Evolutionary conservation across 2,329 filamentous ascomycete species (phyloP), one percentile per base, ranked within the genome.

Genomic region (Aspergillus transmontanensis): DNA sequence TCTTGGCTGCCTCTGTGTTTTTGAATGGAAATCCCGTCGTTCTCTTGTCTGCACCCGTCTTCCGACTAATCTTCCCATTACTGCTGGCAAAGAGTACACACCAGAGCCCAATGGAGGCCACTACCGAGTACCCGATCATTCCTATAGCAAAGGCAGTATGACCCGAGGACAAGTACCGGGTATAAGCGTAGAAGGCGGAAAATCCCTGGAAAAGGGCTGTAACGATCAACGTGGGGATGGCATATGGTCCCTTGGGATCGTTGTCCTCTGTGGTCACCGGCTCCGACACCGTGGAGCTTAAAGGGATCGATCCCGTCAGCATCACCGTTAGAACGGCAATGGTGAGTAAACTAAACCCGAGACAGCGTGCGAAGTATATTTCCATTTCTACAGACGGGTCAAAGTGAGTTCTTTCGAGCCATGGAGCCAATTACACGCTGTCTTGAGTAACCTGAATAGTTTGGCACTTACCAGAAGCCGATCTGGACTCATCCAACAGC

Each of bases 331-430:
- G 78, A 7, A 88, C 72, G 36, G 87, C 88, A 32, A 94, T 79
- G 11, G 87, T 80, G 26, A 93, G 80, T 51, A 93, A 84, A 34
- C 87, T 81, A 61, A 94, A 81, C 66, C 90, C 91, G 1, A 93
- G 84, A 32, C 85, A 87, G 48, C 91, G 89, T 58, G 87, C 87
- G 75, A 94, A 89, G 83, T 94, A 94, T 61, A 86, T 79, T 76
- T 93, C 90, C 36, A 92, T 81, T 28, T 61, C n/a, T 32, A 32
- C 21, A 21, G 48, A 34, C 19, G 28, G 45, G 48, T 51, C 12
- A 51, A 28, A 11, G 32, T 11, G 46, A 28, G 56, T 19, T 32
- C 16, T 14, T 26, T 14, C 12, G 23, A 11, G 12, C 26, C 5
- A 28, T 50, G 19, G 12, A 28, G 45, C 45, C 45, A 48, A 12